These are phyloP conservation scores for Colletotrichum sp. DNA, from an alignment of 2,329 filamentous ascomycete species.

Conservation along the genomic window DNA sequence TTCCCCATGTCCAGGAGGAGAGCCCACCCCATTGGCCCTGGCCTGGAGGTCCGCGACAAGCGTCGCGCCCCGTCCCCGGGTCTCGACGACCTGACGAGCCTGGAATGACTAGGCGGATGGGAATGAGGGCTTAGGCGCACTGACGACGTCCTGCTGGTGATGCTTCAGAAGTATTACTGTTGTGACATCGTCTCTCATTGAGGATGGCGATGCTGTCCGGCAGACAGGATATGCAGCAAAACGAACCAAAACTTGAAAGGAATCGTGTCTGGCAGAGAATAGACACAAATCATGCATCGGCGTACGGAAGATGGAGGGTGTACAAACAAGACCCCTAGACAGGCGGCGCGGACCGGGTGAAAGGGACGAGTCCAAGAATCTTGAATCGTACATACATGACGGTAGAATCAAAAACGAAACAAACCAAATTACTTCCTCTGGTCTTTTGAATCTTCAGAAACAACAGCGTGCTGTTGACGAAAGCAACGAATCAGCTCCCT, in stretches of 20 bases:
- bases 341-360: neutral
- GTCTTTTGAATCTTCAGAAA: neutral
- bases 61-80: conserved; percentile 61
- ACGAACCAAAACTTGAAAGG: neutral
- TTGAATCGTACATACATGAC: neutral
- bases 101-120: conserved; percentile 58
- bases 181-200: neutral
- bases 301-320: neutral
- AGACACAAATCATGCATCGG: conserved; percentile 2
- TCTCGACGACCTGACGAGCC: conserved; percentile 68
- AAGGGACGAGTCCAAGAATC: neutral
- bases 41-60: conserved; percentile 79
- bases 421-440: neutral
- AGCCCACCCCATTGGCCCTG: conserved; percentile 75
- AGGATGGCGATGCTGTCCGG: neutral
- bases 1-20: conserved; percentile 66
- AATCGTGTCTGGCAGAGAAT: neutral
- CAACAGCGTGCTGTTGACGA: neutral
- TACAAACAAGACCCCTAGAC: neutral
- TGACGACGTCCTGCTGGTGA: neutral
- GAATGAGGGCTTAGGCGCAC: neutral
- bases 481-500: neutral
- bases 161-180: neutral
- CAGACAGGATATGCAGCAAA: neutral
- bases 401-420: neutral